These are phyloP conservation scores for Taiozyma onychis DNA, from an alignment of 1,139 yeast species.

Conservation along the genomic window DNA sequence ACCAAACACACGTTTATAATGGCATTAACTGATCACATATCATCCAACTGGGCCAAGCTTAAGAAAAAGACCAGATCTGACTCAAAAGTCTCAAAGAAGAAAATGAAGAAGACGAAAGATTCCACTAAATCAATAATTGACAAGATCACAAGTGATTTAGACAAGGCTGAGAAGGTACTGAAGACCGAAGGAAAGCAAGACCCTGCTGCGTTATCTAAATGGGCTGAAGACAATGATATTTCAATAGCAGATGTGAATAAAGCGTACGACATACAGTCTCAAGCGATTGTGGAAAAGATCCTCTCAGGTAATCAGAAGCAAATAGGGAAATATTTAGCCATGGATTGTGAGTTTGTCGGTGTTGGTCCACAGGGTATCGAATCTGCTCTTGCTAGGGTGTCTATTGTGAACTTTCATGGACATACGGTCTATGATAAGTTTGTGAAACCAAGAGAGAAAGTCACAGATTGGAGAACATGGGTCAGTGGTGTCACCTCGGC, in stretches of 20 bases:
- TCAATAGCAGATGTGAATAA: constrained; percentile 13
- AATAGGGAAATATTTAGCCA: constrained; percentile 70
- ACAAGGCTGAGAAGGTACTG: constrained; percentile 5
- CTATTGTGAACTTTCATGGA: constrained; percentile 81
- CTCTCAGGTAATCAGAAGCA: constrained; percentile 18
- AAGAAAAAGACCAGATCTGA: constrained; percentile 8
- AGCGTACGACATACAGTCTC: constrained; percentile 11
- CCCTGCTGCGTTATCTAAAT: constrained; percentile 7
- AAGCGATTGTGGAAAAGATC: constrained; percentile 7
- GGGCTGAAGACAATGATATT: constrained; percentile 20
- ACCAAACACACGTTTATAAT: neutral
- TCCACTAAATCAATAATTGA: constrained; percentile 14
- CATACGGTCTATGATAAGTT: constrained; percentile 61
- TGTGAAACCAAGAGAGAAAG: constrained; percentile 70
- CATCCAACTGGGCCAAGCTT: constrained; percentile 15
- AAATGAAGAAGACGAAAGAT: constrained; percentile 3
- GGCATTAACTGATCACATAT: constrained; percentile 6
- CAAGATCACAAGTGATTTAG: constrained; percentile 13
- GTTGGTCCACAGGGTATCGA: constrained; percentile 67
- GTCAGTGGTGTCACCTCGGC: constrained; percentile 81
- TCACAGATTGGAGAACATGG: constrained; percentile 91
- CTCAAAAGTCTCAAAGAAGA: constrained; percentile 4
- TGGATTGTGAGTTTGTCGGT: constrained; percentile 95
- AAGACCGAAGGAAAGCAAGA: constrained; percentile 1
- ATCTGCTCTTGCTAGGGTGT: constrained; percentile 79